Conservation (phyloP, 179 eudicot genomes). For the Silene vulgaris region DNA sequence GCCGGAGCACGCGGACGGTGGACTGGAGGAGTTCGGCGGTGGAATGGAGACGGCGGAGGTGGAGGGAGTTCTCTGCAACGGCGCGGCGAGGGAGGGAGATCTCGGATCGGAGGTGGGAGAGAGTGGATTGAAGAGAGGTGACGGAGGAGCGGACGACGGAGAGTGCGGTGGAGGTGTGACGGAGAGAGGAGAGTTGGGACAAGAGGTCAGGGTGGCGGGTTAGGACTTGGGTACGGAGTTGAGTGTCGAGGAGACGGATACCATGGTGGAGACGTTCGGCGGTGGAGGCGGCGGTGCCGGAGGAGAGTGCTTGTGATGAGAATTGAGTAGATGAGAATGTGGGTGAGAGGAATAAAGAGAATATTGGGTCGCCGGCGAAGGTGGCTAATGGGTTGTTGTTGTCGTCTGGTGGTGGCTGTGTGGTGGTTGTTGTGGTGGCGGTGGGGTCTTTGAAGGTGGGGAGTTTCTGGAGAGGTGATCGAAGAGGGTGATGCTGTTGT, state of each 20-base stretch:
- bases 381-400: slow-evolving; percentile 36
- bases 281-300: slow-evolving; percentile 75
- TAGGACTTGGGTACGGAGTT: slow-evolving; percentile 64
- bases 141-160: slow-evolving; percentile 47
- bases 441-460: slow-evolving; percentile 37
- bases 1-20: slow-evolving; percentile 48
- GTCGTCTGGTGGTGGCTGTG: slow-evolving; percentile 10
- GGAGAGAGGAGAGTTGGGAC: slow-evolving; percentile 57
- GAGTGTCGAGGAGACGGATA: slow-evolving; percentile 51
- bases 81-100: slow-evolving; percentile 53
- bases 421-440: neutral
- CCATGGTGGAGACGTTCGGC: slow-evolving; percentile 68
- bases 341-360: slow-evolving; percentile 67
- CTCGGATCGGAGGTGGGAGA: slow-evolving; percentile 47
- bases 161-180: slow-evolving; percentile 46
- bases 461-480: slow-evolving; percentile 48
- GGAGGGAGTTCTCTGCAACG: slow-evolving; percentile 41
- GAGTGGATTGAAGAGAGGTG: slow-evolving; percentile 47
- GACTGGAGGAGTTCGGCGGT: slow-evolving; percentile 41
- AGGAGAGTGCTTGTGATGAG: slow-evolving; percentile 85
- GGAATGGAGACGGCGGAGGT: slow-evolving; percentile 46
- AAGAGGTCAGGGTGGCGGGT: slow-evolving; percentile 61
- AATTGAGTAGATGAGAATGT: slow-evolving; percentile 59
- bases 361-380: slow-evolving; percentile 57
- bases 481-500: slow-evolving; percentile 24